A percentile compares a stretch with the other conserved stretches of the same genome.
Evolutionary conservation across 257 asterid species (phyloP).

Genomic region (Marsdenia floribunda): DNA sequence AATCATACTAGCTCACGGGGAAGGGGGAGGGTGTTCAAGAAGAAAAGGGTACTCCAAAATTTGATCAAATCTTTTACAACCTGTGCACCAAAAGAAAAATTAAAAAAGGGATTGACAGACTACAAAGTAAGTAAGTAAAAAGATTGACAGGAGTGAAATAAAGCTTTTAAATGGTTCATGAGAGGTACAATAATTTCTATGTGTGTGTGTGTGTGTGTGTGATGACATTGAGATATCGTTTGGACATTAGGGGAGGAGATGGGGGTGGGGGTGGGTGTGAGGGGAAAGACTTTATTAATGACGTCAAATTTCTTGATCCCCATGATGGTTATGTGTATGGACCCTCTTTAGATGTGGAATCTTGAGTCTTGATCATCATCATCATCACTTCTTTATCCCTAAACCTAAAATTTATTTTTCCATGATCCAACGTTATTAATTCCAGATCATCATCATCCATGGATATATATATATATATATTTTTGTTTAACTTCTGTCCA

Average conservation of each 20-base stretch:
- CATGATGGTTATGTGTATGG: not conserved
- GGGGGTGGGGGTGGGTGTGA: no score
- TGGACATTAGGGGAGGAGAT: not conserved
- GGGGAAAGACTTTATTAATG: not conserved
- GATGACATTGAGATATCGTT: constrained; percentile 5
- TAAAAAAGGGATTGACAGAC: constrained; percentile 5
- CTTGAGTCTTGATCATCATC: not conserved
- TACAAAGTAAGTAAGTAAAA: constrained; percentile 13
- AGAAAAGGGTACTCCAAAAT: not conserved
- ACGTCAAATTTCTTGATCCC: constrained; percentile 9
- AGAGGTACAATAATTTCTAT: constrained; percentile 32
- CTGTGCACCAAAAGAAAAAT: constrained; percentile 14
- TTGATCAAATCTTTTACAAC: not conserved
- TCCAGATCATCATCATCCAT: not conserved
- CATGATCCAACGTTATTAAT: constrained; percentile 2
- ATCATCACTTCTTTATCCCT: constrained; percentile 6
- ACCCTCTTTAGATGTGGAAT: constrained; percentile 4
- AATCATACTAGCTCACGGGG: not conserved
- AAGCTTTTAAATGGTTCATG: constrained; percentile 11
- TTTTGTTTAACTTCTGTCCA: not conserved
- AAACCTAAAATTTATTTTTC: not conserved
- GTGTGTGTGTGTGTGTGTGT: not conserved
- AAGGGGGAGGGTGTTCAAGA: not conserved
- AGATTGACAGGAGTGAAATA: constrained; percentile 6
- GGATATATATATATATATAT: no score